Conservation (phyloP, 1,284 basidiomycete genomes). For the Leccinum huronense region DNA sequence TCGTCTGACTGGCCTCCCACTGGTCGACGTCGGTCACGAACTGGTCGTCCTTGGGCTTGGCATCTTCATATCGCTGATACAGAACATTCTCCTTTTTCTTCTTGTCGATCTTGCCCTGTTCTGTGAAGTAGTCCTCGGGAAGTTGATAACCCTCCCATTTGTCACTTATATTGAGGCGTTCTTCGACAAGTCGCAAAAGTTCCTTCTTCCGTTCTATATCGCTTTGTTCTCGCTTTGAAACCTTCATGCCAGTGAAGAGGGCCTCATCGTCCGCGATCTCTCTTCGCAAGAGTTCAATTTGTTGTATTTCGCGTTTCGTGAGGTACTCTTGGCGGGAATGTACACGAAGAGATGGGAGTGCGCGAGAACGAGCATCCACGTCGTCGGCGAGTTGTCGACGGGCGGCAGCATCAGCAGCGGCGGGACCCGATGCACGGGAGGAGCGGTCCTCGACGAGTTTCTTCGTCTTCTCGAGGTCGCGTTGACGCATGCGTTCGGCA, state of each 20-base stretch:
- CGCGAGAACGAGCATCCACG: constrained; percentile 67
- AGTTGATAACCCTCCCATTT: constrained; percentile 92
- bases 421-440: constrained; percentile 63
- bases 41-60: constrained; percentile 82
- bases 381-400: constrained; percentile 86
- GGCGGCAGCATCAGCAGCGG: constrained; percentile 78
- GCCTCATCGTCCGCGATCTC: constrained; percentile 93
- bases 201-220: constrained; percentile 94
- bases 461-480: constrained; percentile 85
- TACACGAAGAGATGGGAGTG: constrained; percentile 80
- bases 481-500: constrained; percentile 81
- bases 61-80: constrained; percentile 94
- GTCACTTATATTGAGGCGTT: constrained; percentile 90
- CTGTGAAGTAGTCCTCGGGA: constrained; percentile 96
- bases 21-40: constrained; percentile 96
- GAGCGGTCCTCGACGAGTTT: constrained; percentile 92
- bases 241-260: constrained; percentile 83
- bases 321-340: constrained; percentile 93
- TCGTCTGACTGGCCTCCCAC: constrained; percentile 92
- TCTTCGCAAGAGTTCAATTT: constrained; percentile 89
- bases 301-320: constrained; percentile 93
- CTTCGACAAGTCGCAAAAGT: constrained; percentile 88
- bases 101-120: constrained; percentile 97
- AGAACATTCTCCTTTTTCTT: constrained; percentile 94
- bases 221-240: constrained; percentile 79